Evolutionary conservation across 2,329 filamentous ascomycete genomes (phyloP).

Genomic region (Venturia asperata): DNA sequence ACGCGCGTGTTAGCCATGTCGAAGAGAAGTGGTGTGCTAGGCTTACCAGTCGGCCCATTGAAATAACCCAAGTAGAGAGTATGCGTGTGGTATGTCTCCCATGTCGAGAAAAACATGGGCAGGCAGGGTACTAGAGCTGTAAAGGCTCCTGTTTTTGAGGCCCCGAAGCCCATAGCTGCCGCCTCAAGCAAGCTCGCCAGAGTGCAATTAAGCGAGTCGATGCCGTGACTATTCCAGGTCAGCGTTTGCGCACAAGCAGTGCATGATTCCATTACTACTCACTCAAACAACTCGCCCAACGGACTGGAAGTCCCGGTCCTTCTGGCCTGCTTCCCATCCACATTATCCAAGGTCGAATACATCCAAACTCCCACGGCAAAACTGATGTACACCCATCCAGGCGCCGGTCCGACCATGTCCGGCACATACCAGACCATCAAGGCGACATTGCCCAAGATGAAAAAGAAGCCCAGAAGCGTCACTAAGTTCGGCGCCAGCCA

Average conservation of each 20-base stretch:
- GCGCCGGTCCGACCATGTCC: slow-evolving; percentile 80
- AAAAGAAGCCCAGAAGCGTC: slow-evolving; percentile 88
- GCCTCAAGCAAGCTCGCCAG: slow-evolving; percentile 85
- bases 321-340: slow-evolving; percentile 95
- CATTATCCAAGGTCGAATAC: slow-evolving; percentile 97
- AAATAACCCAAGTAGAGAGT: slow-evolving; percentile 93
- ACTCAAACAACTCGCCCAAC: slow-evolving; percentile 92
- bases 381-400: slow-evolving; percentile 83
- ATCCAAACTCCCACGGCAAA: slow-evolving; percentile 95
- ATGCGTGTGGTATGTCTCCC: slow-evolving; percentile 99
- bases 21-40: slow-evolving; percentile 16
- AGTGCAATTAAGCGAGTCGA: slow-evolving; percentile 96
- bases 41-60: slow-evolving; percentile 71
- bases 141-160: slow-evolving; percentile 77
- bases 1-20: slow-evolving; percentile 17
- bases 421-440: slow-evolving; percentile 74
- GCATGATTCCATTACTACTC: slow-evolving; percentile 33
- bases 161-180: slow-evolving; percentile 85
- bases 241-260: neutral
- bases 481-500: slow-evolving; percentile 99
- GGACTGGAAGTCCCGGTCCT: slow-evolving; percentile 92
- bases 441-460: slow-evolving; percentile 78
- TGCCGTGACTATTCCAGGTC: slow-evolving; percentile 62
- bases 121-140: slow-evolving; percentile 86
- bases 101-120: slow-evolving; percentile 99